A percentile compares a stretch with the other conserved stretches of the same genome.
Conservation (phyloP, 768 basidiomycete species). For the Cubamyces sp. region DNA sequence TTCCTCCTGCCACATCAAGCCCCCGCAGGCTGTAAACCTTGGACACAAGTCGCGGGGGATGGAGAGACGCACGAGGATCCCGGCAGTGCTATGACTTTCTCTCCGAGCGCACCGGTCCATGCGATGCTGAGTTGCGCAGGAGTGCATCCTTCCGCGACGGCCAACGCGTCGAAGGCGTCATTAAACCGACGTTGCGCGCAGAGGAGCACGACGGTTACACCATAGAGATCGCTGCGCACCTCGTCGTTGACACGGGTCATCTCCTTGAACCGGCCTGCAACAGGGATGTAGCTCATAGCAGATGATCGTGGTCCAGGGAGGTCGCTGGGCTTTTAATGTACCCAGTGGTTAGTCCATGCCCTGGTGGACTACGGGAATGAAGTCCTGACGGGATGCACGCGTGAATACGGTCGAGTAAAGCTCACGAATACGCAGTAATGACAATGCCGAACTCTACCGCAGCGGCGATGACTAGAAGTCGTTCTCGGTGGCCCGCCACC, state of each 20-base stretch:
- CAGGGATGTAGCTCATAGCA: no score
- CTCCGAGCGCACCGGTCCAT: constrained; percentile 41
- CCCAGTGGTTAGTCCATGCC: constrained; percentile 55
- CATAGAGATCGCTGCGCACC: background rate
- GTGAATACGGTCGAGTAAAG: background rate
- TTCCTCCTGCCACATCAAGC: no score
- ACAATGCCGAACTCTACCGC: constrained; percentile 57
- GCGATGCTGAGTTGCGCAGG: constrained; percentile 43
- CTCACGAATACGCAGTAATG: constrained; percentile 61
- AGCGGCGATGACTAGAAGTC: constrained; percentile 52
- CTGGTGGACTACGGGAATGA: constrained; percentile 48
- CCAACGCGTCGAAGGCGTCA: constrained; percentile 42
- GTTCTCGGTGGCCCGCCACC: no score
- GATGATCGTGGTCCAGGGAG: constrained; percentile 43
- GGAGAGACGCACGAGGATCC: constrained; percentile 42
- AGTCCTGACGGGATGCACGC: background rate
- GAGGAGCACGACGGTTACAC: background rate
- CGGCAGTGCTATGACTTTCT: constrained; percentile 49
- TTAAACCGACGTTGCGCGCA: constrained; percentile 44
- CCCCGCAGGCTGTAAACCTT: no score
- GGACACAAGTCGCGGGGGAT: no score
- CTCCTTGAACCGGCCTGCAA: background rate
- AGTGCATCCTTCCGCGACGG: constrained; percentile 44
- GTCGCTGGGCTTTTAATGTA: constrained; percentile 41
- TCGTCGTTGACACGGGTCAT: constrained; percentile 12